These are phyloP conservation scores for Tilletia caries DNA, from an alignment of 1,284 basidiomycete species.

Conservation along the genomic window DNA sequence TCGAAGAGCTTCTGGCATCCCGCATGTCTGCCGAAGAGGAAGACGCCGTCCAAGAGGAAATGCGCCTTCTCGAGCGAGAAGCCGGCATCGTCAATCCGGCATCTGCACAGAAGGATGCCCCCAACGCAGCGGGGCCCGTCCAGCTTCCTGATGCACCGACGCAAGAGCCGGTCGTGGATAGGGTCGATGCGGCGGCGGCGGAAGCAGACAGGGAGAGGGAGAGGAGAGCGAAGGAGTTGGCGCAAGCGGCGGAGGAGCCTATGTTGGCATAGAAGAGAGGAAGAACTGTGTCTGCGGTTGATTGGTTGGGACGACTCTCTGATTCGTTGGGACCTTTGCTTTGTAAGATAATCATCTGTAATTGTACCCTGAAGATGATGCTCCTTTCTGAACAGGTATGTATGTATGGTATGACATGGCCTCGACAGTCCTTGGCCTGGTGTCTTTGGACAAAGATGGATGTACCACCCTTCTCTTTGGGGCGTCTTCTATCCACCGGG, in stretches of 20 bases:
- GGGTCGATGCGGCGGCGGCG: neutral
- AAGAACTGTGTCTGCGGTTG: too few species aligned
- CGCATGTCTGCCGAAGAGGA: conserved; percentile 84
- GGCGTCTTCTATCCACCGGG: too few species aligned
- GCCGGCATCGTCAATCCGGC: neutral
- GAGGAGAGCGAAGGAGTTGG: neutral
- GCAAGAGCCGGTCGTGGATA: neutral
- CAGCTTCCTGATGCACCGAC: conserved; percentile 5
- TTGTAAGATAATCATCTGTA: too few species aligned
- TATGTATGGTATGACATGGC: too few species aligned
- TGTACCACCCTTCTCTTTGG: too few species aligned
- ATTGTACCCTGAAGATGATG: too few species aligned
- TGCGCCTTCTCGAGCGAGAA: conserved; percentile 67
- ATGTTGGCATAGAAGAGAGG: neutral
- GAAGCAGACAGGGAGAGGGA: neutral
- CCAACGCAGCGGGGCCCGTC: neutral
- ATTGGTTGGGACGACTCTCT: too few species aligned
- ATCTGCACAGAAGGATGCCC: neutral
- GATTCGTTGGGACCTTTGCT: too few species aligned
- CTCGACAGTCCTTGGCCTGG: too few species aligned
- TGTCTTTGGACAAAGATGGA: too few species aligned
- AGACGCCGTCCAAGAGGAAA: conserved; percentile 81
- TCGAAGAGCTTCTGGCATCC: conserved; percentile 79
- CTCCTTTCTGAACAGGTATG: too few species aligned
- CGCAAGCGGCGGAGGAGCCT: neutral